Percentiles rank a stretch among this genome's conserved stretches.
phyloP scores from a whole-genome alignment of 768 basidiomycete species.

The Kwoniella botswanensis region DNA sequence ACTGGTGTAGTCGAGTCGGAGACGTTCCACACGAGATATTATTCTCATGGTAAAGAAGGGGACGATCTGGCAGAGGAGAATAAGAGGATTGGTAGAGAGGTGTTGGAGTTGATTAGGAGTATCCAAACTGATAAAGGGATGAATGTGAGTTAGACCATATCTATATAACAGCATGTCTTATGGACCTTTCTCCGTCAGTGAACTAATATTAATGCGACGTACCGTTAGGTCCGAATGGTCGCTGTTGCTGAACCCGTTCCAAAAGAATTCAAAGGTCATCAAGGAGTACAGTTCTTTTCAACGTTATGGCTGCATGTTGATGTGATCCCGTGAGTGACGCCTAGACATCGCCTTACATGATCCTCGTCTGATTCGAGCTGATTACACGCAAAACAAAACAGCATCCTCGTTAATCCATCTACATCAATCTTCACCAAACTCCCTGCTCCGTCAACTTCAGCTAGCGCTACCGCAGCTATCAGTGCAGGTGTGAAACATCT shows the following conservation, averaged over 20 bases:
- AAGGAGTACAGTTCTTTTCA: conserved; percentile 39
- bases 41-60: conserved; percentile 10
- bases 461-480: conserved; percentile 50
- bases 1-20: conserved; percentile 48
- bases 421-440: conserved; percentile 54
- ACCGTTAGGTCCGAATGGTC: conserved; percentile 32
- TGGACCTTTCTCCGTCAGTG: too few species aligned
- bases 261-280: conserved; percentile 30
- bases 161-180: too few species aligned
- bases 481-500: conserved; percentile 47
- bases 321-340: conserved; percentile 45
- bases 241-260: conserved; percentile 50
- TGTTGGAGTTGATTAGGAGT: conserved; percentile 30
- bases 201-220: too few species aligned
- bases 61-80: conserved; percentile 27
- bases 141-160: conserved; percentile 39
- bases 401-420: conserved; percentile 48
- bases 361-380: background rate
- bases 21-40: conserved; percentile 30
- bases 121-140: conserved; percentile 38
- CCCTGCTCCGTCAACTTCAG: conserved; percentile 48
- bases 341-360: background rate
- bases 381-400: background rate
- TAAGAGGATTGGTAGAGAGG: conserved; percentile 25
- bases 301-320: conserved; percentile 51